A percentile compares a stretch with the other conserved stretches of the same genome.
phyloP scores from a whole-genome alignment of 2,329 filamentous ascomycete genomes.

The Penicillium aurantiogriseum region DNA sequence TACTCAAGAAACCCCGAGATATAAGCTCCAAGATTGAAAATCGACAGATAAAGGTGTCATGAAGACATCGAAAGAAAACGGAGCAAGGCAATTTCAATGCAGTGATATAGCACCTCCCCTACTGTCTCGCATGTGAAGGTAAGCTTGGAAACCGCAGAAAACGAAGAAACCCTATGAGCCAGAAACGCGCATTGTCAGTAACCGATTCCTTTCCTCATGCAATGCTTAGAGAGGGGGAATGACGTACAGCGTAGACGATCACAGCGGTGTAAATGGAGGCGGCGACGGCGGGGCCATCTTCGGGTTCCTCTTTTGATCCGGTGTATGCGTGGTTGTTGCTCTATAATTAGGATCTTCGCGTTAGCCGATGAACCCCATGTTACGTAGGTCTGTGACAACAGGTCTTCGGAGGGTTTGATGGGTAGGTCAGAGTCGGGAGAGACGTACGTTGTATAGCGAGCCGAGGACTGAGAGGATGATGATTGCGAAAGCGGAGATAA shows the following conservation, averaged over 20 bases:
- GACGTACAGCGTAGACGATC: constrained; percentile 79
- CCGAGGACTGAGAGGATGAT: constrained; percentile 65
- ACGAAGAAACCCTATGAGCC: constrained; percentile 72
- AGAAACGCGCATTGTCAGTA: constrained; percentile 14
- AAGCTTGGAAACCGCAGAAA: constrained; percentile 87
- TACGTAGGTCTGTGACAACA: constrained; percentile 3
- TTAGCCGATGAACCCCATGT: constrained; percentile 8
- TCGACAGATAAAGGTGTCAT: constrained; percentile 15
- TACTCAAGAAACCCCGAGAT: constrained; percentile 18
- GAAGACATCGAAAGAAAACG: constrained; percentile 19
- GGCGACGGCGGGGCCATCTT: constrained; percentile 74
- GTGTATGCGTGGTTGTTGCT: constrained; percentile 78
- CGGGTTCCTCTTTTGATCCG: constrained; percentile 67
- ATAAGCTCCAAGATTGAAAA: constrained; percentile 18
- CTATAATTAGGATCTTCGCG: constrained; percentile 31
- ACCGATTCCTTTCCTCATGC: not conserved
- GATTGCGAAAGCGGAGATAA: constrained; percentile 64
- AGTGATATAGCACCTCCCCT: constrained; percentile 81
- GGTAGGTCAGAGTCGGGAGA: not conserved
- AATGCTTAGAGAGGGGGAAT: not conserved
- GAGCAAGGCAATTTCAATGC: constrained; percentile 41
- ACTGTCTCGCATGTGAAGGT: constrained; percentile 79
- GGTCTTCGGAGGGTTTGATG: not conserved
- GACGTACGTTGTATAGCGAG: constrained; percentile 67
- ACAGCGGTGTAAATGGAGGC: constrained; percentile 85